A percentile compares a stretch with the other conserved stretches of the same genome.
Conservation (phyloP, 805 yeast genomes). For the Wickerhamomyces rabaulensis region DNA sequence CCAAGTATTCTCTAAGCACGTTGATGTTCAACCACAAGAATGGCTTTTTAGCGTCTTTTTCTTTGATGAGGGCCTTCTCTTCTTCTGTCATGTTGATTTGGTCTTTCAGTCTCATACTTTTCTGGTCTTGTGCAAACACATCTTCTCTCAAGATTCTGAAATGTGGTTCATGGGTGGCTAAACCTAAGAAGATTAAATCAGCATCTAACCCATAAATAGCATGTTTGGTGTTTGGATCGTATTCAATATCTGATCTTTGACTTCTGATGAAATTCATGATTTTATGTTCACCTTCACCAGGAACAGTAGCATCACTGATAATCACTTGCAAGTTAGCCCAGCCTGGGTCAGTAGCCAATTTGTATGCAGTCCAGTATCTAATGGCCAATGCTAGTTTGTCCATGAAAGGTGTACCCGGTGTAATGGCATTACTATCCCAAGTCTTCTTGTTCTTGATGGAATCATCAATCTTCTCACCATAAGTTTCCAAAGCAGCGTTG, state of each 20-base stretch:
- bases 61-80: constrained; percentile 34
- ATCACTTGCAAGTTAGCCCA: constrained; percentile 80
- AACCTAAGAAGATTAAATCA: constrained; percentile 89
- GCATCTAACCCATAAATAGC: constrained; percentile 96
- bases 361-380: constrained; percentile 83
- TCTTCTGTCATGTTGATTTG: constrained; percentile 57
- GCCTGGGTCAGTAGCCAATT: constrained; percentile 76
- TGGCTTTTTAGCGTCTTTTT: constrained; percentile 55
- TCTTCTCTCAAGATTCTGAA: constrained; percentile 92
- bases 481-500: constrained; percentile 24
- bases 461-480: constrained; percentile 68
- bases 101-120: constrained; percentile 40
- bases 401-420: constrained; percentile 98
- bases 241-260: constrained; percentile 66
- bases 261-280: constrained; percentile 89
- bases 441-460: constrained; percentile 67
- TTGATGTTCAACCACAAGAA: constrained; percentile 92
- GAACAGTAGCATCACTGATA: constrained; percentile 91
- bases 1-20: constrained; percentile 81
- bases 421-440: constrained; percentile 95
- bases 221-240: constrained; percentile 79
- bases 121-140: constrained; percentile 68
- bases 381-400: constrained; percentile 75
- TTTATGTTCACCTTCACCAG: constrained; percentile 98
- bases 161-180: constrained; percentile 93